Conservation (phyloP, 176 grass and related monocot genomes). For the Aegilops longissima region DNA sequence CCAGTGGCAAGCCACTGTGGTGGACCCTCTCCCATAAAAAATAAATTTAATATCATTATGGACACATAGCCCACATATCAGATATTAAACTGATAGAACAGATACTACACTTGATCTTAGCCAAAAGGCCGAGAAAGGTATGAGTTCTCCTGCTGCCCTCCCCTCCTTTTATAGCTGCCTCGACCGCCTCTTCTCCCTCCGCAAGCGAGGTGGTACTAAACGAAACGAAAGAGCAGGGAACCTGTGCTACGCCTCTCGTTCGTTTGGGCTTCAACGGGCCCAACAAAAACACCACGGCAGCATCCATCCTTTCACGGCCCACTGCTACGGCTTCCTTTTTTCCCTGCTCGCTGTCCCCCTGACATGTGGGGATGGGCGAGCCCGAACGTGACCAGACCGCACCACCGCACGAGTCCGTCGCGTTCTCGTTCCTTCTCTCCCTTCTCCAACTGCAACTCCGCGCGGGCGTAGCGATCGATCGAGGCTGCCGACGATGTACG, state of each 20-base stretch:
- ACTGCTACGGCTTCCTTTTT: not conserved
- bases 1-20: too few relatives aligned
- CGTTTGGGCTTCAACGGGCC: not conserved
- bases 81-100: conserved; percentile 95
- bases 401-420: not conserved
- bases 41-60: conserved; percentile 77
- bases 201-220: conserved; percentile 4
- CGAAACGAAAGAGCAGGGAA: too few relatives aligned
- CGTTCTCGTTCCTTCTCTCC: not conserved
- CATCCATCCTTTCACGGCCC: not conserved
- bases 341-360: not conserved
- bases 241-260: not conserved
- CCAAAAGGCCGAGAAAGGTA: conserved; percentile 91
- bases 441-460: not conserved
- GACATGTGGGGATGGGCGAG: not conserved
- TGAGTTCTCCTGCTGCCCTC: not conserved
- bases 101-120: conserved; percentile 87
- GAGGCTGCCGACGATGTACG: not conserved
- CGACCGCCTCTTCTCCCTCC: not conserved
- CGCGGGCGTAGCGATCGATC: not conserved
- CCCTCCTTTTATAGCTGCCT: not conserved
- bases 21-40: conserved; percentile 7
- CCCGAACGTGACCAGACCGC: not conserved
- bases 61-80: conserved; percentile 51
- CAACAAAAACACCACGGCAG: not conserved